Evolutionary conservation across 768 basidiomycete genomes (phyloP).

Genomic region (Suillus decipiens): DNA sequence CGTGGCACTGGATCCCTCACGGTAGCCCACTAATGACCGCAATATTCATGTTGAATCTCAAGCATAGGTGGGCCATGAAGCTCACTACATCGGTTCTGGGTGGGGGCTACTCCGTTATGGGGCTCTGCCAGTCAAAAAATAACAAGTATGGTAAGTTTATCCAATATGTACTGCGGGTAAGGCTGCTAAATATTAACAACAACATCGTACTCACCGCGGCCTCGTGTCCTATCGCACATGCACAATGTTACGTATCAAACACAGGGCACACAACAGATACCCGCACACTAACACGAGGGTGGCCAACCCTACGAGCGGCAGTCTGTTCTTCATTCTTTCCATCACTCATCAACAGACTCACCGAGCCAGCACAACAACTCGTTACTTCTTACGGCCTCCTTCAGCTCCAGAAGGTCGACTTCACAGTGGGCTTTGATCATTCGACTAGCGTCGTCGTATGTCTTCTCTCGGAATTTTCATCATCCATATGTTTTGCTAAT

Average conservation of each 20-base stretch:
- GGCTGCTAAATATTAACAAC: background rate
- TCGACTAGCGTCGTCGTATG: background rate
- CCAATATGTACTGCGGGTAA: background rate
- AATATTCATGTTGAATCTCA: background rate
- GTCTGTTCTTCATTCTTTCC: background rate
- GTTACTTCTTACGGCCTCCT: background rate
- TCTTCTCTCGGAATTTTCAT: background rate
- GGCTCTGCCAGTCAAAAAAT: background rate
- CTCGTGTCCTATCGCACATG: background rate
- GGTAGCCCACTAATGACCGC: background rate
- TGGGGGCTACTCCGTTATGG: background rate
- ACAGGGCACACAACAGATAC: background rate
- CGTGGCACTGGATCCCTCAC: background rate
- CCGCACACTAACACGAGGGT: background rate
- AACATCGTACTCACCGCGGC: background rate
- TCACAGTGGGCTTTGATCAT: background rate
- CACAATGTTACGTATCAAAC: background rate
- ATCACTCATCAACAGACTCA: background rate
- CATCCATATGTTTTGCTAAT: background rate
- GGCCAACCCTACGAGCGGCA: background rate
- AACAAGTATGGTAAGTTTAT: background rate
- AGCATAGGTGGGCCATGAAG: background rate
- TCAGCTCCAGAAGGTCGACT: background rate
- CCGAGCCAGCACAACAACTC: background rate
- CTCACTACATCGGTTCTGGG: background rate